Base-by-base conservation (phyloP, 208 protist genomes). In the Crithidia fasciculata region DNA sequence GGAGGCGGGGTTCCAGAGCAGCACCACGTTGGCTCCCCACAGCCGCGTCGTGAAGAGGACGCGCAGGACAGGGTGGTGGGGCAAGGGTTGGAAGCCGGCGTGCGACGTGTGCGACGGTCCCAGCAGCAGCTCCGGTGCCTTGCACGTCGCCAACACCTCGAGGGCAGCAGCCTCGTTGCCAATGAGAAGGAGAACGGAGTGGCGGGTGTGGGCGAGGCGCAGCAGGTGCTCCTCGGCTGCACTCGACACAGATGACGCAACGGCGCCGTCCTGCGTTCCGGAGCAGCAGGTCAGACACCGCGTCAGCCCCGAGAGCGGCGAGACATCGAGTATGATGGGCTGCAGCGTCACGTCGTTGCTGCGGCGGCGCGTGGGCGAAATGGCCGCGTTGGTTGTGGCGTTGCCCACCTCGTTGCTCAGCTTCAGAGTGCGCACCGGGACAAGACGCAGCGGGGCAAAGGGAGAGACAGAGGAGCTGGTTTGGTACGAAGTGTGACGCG, bases 171-270 rank as follows among this genome's bases (percentile, higher is more conserved):
- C 43, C 69, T 86, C 72, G 15, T 67, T 78, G 39, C 88, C 89
- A 61, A 96, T 81, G 19, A 96, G 72, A 39, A 96, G 69, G 37
- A 96, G 78, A 64, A 96, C 78, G 12, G 87, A 74, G 63, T 91
- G 76, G 12, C 73, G 75, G 1, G 81, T 82, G 64, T 84, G 77
- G 18, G 89, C 81, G 5, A 96, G 80, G 3, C 89, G 89, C 28
- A 81, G 54, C 39, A 96, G 74, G 69, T 96, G 92, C 61, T 85
- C 82, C 73, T 82, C 74, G 5, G 85, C 85, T 19, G 84, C 83
- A 10, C 64, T 72, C 28, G 71, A 76, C 15, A 74, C 74, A 36
- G 79, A 67, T 19, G 74, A 72, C 41, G 65, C 40, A 47, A 71
- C 49, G 62, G 75, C 55, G 54, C 66, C 70, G 36, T 66, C 45